Base-by-base conservation (phyloP, 768 basidiomycete genomes). In the Glaciozyma antarctica region DNA sequence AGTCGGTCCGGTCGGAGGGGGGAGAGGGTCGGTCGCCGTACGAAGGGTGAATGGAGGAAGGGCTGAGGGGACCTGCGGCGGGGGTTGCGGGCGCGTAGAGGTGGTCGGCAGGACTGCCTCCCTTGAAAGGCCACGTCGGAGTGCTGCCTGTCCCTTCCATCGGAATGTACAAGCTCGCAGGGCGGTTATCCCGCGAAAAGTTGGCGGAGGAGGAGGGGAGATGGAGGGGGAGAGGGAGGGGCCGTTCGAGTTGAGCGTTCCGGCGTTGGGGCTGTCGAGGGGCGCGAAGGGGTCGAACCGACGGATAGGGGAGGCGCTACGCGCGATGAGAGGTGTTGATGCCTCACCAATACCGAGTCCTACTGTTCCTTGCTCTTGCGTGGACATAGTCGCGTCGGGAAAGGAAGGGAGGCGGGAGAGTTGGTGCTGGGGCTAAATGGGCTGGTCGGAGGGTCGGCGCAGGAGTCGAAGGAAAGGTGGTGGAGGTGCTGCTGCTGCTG, bases 41-140 rank as follows among this genome's bases (percentile, higher is more conserved):
- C 5, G 65, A 64, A 22, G 69, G 69, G 55, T 70, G 63, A 48
- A 70, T 70, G 9, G 58, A 32, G 1, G 69, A 70, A 7, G 69
- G 69, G 19, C 58, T 58, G 32, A 28, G n/a, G 30, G 45, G 44
- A 47, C 21, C 13, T 19, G 19, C 43, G 56, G 34, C 49, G 38
- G 12, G 26, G 34, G 17, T 34, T 12, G 24, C 30, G 56, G n/a
- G 47, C 24, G 3, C 34, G 19, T 0, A 38, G 44, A 6, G 19
- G 24, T 12, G 45, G 57, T 24, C 32, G 43, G 24, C 16, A 24
- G 16, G 19, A 1, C 6, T 24, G 24, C 26, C n/a, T 1, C n/a
- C 24, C 19, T 47, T 38, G 57, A 69, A 69, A 3, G 64, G 64
- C 68, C 68, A 69, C 1, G 65, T 63, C 24, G 68, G 54, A 2